Evolutionary conservation across 2,329 filamentous ascomycete species (phyloP).

Genomic region (Diaporthe sp.): DNA sequence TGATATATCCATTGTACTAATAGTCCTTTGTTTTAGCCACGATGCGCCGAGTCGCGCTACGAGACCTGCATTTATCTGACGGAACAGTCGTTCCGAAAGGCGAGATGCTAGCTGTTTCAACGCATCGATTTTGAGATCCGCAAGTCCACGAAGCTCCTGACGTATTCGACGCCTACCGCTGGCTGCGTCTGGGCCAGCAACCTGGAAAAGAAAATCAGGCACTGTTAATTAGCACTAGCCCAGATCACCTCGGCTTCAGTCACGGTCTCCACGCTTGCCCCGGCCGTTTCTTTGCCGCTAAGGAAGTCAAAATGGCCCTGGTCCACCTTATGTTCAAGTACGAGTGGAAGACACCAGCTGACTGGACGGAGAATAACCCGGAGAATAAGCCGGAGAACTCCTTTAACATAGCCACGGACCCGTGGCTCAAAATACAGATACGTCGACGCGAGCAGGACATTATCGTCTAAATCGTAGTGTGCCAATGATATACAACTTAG

Average conservation of each 20-base stretch:
- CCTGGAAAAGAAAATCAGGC: constrained; percentile 39
- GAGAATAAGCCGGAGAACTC: constrained; percentile 28
- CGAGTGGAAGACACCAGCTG: constrained; percentile 38
- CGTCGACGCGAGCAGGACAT: neutral
- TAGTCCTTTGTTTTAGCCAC: neutral
- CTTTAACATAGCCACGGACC: neutral
- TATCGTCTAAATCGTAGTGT: neutral
- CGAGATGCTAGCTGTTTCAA: neutral
- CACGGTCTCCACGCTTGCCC: constrained; percentile 54
- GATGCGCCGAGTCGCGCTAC: constrained; percentile 34
- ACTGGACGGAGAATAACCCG: constrained; percentile 14
- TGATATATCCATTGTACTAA: neutral
- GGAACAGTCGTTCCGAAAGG: neutral
- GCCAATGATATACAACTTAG: neutral
- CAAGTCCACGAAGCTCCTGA: constrained; percentile 40
- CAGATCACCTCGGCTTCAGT: constrained; percentile 49
- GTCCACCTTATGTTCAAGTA: constrained; percentile 44
- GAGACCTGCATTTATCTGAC: neutral
- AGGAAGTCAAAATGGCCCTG: constrained; percentile 51
- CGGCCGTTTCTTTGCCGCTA: constrained; percentile 53
- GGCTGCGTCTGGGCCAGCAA: constrained; percentile 40
- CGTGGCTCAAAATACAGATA: neutral
- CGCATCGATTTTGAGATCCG: constrained; percentile 36
- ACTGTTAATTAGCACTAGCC: constrained; percentile 48
- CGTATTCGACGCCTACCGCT: constrained; percentile 43